Evolutionary conservation across 345 rosid genomes (phyloP).

Genomic region (Abelmoschus esculentus): DNA sequence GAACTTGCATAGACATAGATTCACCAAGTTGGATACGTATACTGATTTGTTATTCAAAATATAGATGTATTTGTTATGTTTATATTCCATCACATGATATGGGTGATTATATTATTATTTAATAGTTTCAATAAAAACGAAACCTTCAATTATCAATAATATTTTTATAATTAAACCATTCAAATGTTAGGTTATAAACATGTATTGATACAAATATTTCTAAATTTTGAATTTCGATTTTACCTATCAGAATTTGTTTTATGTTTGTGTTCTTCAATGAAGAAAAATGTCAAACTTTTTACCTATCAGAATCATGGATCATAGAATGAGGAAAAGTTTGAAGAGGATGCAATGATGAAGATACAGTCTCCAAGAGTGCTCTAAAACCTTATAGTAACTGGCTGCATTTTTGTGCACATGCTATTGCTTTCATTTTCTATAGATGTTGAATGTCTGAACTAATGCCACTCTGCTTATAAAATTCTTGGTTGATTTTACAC

Average conservation of each 20-base stretch:
- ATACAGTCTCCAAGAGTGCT: neutral
- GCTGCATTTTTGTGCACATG: neutral
- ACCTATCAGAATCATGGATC: neutral
- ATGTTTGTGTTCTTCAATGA: neutral
- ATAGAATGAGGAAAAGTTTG: neutral
- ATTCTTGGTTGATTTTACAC: neutral
- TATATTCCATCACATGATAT: no score
- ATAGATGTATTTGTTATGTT: no score
- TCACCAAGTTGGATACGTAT: neutral
- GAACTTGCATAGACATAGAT: slow-evolving; percentile 14
- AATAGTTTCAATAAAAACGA: no score
- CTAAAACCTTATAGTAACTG: neutral
- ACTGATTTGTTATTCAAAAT: neutral
- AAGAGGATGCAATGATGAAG: neutral
- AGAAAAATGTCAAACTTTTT: neutral
- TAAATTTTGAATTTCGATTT: no score
- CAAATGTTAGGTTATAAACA: no score
- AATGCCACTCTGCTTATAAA: neutral
- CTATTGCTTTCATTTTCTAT: neutral
- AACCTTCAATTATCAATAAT: no score
- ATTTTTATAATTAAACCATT: no score
- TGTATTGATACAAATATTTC: no score
- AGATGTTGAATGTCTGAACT: neutral
- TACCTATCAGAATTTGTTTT: neutral
- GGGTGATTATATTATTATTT: no score